Evolutionary conservation across 192 early-diverging fungal species (phyloP).

Genomic region (Spinellus fusiger): DNA sequence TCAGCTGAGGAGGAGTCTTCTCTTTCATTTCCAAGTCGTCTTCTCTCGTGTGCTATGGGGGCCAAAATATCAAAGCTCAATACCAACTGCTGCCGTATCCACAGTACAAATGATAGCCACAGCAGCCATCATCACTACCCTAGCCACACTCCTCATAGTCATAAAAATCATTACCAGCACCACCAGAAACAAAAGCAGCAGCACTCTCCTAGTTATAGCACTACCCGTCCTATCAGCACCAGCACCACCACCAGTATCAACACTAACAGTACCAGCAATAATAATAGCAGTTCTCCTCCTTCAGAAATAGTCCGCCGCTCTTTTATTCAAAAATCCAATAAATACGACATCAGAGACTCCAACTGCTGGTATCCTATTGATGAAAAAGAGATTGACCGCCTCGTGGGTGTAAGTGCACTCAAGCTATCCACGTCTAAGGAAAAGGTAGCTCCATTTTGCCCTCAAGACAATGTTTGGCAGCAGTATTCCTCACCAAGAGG

Average conservation of each 20-base stretch:
- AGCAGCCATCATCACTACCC: too few relatives aligned
- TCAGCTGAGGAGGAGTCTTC: too few relatives aligned
- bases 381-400: slow-evolving; percentile 23
- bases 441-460: not conserved
- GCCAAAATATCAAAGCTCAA: too few relatives aligned
- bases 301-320: too few relatives aligned
- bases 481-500: not conserved
- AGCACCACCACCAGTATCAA: not conserved
- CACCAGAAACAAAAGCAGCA: not conserved
- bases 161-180: too few relatives aligned
- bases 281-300: not conserved
- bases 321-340: not conserved
- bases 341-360: slow-evolving; percentile 8
- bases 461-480: not conserved
- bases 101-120: too few relatives aligned
- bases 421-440: not conserved
- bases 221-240: not conserved
- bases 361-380: slow-evolving; percentile 28
- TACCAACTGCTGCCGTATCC: too few relatives aligned
- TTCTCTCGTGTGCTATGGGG: too few relatives aligned
- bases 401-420: slow-evolving; percentile 17
- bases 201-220: not conserved
- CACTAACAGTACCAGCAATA: not conserved
- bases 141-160: too few relatives aligned
- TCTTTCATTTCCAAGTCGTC: too few relatives aligned